Evolutionary conservation across 2,329 filamentous ascomycete genomes (phyloP).

Genomic region (Whalleya microplaca): DNA sequence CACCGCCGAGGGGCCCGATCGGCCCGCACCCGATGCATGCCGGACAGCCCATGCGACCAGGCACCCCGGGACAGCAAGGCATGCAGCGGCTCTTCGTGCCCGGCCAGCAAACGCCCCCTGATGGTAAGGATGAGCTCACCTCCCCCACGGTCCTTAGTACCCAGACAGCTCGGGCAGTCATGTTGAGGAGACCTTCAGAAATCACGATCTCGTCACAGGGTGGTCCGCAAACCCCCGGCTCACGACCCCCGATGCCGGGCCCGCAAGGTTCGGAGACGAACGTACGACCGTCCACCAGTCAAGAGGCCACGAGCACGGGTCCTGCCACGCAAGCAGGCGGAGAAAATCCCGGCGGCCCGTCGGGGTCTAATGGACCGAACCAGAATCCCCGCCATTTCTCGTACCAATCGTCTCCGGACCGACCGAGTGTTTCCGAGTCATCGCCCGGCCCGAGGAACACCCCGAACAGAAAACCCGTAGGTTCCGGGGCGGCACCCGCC

Average conservation of each 20-base stretch:
- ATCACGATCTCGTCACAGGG: constrained; percentile 31
- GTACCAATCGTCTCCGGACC: constrained; percentile 27
- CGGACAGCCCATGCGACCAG: constrained; percentile 25
- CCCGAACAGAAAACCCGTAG: constrained; percentile 38
- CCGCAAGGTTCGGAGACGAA: constrained; percentile 26
- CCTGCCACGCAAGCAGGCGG: constrained; percentile 1
- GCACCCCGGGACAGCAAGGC: constrained; percentile 18
- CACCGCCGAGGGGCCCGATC: constrained; percentile 27
- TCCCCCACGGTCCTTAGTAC: constrained; percentile 17
- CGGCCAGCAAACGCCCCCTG: constrained; percentile 5
- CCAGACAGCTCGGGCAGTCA: constrained; percentile 26
- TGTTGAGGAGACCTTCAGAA: constrained; percentile 32
- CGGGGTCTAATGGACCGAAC: constrained; percentile 7
- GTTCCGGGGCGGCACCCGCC: constrained; percentile 24
- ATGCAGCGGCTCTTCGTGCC: constrained; percentile 8
- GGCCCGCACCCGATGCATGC: constrained; percentile 33
- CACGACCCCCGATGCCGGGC: constrained; percentile 22
- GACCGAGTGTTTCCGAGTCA: constrained; percentile 13
- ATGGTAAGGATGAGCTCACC: constrained; percentile 4
- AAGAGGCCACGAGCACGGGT: constrained; percentile 4
- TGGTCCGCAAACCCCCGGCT: constrained; percentile 9
- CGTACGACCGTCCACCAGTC: constrained; percentile 19
- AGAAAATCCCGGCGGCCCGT: constrained; percentile 8
- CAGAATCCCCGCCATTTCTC: constrained; percentile 22
- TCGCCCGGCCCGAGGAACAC: constrained; percentile 21